phyloP scores from a whole-genome alignment of 257 asterid species.

The Przewalskia tangutica region DNA sequence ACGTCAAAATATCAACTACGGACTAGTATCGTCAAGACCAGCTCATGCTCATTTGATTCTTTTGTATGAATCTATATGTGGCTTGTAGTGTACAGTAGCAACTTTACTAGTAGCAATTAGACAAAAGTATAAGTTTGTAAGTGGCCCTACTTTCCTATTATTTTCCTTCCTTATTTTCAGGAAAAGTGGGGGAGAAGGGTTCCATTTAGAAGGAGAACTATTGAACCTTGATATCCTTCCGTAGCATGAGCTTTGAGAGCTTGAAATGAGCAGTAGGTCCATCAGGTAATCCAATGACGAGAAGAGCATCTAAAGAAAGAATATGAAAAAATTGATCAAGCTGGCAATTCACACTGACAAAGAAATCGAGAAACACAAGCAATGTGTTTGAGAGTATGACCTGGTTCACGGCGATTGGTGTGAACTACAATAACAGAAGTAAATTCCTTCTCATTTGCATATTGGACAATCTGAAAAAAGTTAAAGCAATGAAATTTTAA shows the following conservation, averaged over 20 bases:
- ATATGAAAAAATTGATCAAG: not conserved
- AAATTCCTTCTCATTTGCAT: constrained; percentile 69
- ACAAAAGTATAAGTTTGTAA: not conserved
- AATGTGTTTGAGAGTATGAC: constrained; percentile 16
- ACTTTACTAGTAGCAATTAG: not conserved
- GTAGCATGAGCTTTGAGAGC: constrained; percentile 69
- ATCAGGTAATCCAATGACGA: constrained; percentile 65
- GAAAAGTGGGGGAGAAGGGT: not conserved
- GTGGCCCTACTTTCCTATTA: not conserved
- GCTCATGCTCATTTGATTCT: not conserved
- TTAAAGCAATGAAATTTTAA: not conserved
- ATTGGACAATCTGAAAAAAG: constrained; percentile 59
- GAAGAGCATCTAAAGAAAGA: constrained; percentile 63
- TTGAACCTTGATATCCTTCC: constrained; percentile 76
- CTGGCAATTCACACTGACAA: not conserved
- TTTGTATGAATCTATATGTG: not conserved
- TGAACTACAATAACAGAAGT: constrained; percentile 84
- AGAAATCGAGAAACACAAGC: not conserved
- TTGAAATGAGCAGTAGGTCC: constrained; percentile 99
- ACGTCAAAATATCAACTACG: not conserved
- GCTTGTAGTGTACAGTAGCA: not conserved
- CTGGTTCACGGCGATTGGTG: constrained; percentile 95
- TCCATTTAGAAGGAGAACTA: not conserved
- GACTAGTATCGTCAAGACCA: not conserved
- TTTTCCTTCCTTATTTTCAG: not conserved